Conservation (phyloP, 163 green algal species). For the Prototheca wickerhamii region DNA sequence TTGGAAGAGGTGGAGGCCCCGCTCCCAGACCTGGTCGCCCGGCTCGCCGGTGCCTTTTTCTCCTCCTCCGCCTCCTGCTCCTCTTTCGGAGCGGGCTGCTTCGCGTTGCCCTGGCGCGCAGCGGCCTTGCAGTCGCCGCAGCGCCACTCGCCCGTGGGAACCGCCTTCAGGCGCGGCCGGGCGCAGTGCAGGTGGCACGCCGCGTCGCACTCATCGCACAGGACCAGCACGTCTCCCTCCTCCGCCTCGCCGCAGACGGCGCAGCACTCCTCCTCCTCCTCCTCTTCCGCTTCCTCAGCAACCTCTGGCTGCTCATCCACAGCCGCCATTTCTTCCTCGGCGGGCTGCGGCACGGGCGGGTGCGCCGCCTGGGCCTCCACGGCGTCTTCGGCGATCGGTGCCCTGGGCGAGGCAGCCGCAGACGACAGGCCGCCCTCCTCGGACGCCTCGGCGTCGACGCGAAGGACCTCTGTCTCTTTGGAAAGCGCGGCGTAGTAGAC, state of each 20-base stretch:
- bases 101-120: neutral
- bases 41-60: neutral
- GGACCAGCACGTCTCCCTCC: slow-evolving; percentile 41
- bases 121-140: slow-evolving; percentile 15
- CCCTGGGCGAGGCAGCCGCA: too few relatives aligned
- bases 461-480: too few relatives aligned
- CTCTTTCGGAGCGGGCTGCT: too few relatives aligned
- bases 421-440: too few relatives aligned
- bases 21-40: too few relatives aligned
- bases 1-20: too few relatives aligned
- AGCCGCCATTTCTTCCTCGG: too few relatives aligned
- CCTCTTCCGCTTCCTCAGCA: neutral
- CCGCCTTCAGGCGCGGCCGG: slow-evolving; percentile 21
- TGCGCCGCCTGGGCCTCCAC: too few relatives aligned
- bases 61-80: neutral
- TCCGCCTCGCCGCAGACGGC: slow-evolving; percentile 31
- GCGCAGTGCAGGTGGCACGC: slow-evolving; percentile 44
- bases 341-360: too few relatives aligned
- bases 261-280: slow-evolving; percentile 21
- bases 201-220: slow-evolving; percentile 46
- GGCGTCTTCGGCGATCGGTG: too few relatives aligned
- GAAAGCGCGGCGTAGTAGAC: too few relatives aligned
- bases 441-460: too few relatives aligned
- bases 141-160: slow-evolving; percentile 41
- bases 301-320: neutral